Evolutionary conservation across 192 early-diverging fungal species (phyloP).

Genomic region (Mortierella claussenii): DNA sequence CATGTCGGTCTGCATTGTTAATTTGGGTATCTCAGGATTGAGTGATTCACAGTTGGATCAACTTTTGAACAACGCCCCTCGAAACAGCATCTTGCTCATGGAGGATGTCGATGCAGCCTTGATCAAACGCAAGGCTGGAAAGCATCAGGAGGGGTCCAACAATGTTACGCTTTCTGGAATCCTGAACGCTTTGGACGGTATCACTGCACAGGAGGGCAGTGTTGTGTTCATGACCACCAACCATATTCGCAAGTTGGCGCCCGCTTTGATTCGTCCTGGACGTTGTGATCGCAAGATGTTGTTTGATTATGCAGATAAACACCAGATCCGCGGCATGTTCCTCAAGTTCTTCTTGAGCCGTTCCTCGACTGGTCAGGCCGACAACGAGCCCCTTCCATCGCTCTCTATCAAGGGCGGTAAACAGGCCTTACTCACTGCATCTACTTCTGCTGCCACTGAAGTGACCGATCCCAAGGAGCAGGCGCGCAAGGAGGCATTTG

Average conservation of each 20-base stretch:
- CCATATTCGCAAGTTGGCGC: conserved; percentile 54
- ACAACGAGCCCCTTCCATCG: background rate
- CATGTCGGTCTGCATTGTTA: conserved; percentile 62
- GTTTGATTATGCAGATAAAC: conserved; percentile 58
- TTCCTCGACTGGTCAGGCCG: conserved; percentile 17
- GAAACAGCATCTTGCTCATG: conserved; percentile 65
- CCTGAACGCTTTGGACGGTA: conserved; percentile 64
- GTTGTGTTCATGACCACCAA: conserved; percentile 66
- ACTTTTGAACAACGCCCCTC: conserved; percentile 53
- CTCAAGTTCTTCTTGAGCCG: conserved; percentile 51
- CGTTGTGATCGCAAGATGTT: conserved; percentile 64
- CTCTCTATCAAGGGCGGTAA: background rate
- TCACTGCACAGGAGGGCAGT: conserved; percentile 60
- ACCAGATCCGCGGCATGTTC: conserved; percentile 58
- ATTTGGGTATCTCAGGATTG: conserved; percentile 55
- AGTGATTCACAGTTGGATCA: conserved; percentile 55
- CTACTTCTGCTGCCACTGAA: background rate
- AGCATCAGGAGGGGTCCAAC: conserved; percentile 26
- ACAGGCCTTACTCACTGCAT: background rate
- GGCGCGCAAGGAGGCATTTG: conserved; percentile 35
- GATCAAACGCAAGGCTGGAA: conserved; percentile 39
- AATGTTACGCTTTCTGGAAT: conserved; percentile 58
- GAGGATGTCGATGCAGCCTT: conserved; percentile 59
- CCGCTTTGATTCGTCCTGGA: conserved; percentile 64
- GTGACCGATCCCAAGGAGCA: conserved; percentile 29